These are phyloP conservation scores for Phialophora expanda DNA, from an alignment of 2,329 filamentous ascomycete genomes.

Conservation along the genomic window DNA sequence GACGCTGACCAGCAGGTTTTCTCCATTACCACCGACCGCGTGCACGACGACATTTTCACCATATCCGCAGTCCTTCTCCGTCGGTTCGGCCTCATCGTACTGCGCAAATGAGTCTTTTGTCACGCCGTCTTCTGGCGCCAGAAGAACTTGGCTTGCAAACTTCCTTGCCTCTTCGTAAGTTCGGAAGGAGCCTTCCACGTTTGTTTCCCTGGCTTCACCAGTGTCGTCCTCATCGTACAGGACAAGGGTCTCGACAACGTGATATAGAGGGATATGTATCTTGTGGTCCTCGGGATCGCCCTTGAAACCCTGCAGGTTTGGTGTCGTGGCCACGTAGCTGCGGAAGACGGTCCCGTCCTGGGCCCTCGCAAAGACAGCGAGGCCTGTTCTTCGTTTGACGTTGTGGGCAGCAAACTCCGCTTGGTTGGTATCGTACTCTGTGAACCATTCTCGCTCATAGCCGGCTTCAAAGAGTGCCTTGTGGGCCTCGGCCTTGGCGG, in stretches of 20 bases:
- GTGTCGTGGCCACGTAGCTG: constrained; percentile 40
- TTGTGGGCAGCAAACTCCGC: constrained; percentile 31
- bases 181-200: constrained; percentile 39
- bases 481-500: constrained; percentile 41
- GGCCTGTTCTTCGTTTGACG: constrained; percentile 36
- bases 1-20: constrained; percentile 42
- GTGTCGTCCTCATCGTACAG: constrained; percentile 38
- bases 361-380: constrained; percentile 39
- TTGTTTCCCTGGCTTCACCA: constrained; percentile 37
- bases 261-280: constrained; percentile 40
- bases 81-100: constrained; percentile 40
- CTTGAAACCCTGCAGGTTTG: constrained; percentile 32
- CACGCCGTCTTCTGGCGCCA: constrained; percentile 35
- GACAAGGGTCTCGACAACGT: constrained; percentile 41
- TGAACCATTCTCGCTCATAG: constrained; percentile 43
- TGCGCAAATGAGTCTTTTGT: constrained; percentile 40
- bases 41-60: constrained; percentile 45
- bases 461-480: constrained; percentile 42
- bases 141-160: constrained; percentile 37
- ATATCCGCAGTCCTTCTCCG: constrained; percentile 42
- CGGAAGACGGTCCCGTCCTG: constrained; percentile 41
- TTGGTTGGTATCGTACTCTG: constrained; percentile 38
- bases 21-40: constrained; percentile 40
- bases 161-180: constrained; percentile 40
- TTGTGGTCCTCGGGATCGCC: constrained; percentile 38